phyloP scores from a whole-genome alignment of 106 monocot species.

The Dendrobium huoshanense region DNA sequence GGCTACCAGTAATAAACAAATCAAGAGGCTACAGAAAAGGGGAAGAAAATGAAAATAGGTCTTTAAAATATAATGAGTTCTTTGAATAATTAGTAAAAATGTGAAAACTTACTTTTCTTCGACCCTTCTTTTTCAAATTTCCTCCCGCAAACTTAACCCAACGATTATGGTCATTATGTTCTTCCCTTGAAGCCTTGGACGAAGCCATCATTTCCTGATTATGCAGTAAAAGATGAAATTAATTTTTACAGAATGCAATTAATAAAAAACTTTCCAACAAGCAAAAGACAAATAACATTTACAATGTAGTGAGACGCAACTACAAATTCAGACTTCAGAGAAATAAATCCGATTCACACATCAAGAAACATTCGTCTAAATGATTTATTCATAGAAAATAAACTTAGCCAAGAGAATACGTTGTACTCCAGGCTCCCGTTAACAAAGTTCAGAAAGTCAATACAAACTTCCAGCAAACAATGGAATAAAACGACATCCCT shows the following conservation, averaged over 20 bases:
- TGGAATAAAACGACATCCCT: neutral
- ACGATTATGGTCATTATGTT: neutral
- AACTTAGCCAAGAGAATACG: neutral
- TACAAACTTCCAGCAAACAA: neutral
- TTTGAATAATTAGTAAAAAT: neutral
- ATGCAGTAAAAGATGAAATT: neutral
- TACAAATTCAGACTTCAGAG: neutral
- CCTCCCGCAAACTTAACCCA: neutral
- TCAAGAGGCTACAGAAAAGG: neutral
- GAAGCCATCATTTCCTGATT: slow-evolving; percentile 8
- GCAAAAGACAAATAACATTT: neutral
- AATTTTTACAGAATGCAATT: neutral
- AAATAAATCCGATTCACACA: neutral
- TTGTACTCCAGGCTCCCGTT: neutral
- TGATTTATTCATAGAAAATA: neutral
- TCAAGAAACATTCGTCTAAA: neutral
- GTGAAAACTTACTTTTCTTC: neutral
- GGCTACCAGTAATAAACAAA: neutral
- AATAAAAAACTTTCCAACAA: neutral
- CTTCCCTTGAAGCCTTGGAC: neutral
- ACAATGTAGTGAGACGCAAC: neutral
- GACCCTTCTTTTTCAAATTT: neutral
- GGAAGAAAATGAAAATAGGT: neutral
- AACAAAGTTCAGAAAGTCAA: neutral
- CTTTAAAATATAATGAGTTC: neutral